These are phyloP conservation scores for Coemansia sp. DNA, from an alignment of 192 early-diverging fungal species.

Conservation along the genomic window DNA sequence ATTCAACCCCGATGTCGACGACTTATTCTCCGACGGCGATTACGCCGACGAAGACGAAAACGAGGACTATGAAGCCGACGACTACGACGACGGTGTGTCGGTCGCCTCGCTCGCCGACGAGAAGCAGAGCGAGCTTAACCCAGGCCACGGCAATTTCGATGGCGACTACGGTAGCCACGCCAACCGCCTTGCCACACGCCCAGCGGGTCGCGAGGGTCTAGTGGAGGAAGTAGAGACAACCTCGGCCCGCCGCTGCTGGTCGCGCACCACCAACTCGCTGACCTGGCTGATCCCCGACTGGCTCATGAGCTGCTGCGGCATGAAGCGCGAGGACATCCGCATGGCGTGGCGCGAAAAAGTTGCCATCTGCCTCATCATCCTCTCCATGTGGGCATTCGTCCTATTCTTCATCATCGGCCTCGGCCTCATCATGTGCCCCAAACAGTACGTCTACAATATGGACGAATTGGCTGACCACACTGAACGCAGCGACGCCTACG, in stretches of 20 bases:
- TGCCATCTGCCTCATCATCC: conserved; percentile 84
- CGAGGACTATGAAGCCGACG: conserved; percentile 63
- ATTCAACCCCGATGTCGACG: conserved; percentile 22
- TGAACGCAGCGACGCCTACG: conserved; percentile 60
- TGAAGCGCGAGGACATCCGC: conserved; percentile 76
- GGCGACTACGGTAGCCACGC: conserved; percentile 9
- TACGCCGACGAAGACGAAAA: conserved; percentile 51
- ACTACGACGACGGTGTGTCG: conserved; percentile 55
- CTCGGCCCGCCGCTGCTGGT: conserved; percentile 45
- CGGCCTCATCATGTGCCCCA: conserved; percentile 73
- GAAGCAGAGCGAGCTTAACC: conserved; percentile 31
- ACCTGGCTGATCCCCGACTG: conserved; percentile 86
- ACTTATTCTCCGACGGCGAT: conserved; percentile 15
- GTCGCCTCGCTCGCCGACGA: conserved; percentile 62
- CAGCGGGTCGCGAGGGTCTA: conserved; percentile 44
- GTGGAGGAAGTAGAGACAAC: conserved; percentile 50
- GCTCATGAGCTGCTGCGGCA: conserved; percentile 72
- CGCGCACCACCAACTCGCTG: conserved; percentile 28
- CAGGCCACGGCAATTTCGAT: conserved; percentile 21
- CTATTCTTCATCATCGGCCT: conserved; percentile 84
- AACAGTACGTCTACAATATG: conserved; percentile 70
- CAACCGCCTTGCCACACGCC: conserved; percentile 13
- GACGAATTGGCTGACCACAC: conserved; percentile 63
- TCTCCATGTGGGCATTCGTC: conserved; percentile 72
- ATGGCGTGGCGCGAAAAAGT: conserved; percentile 99